phyloP scores from a whole-genome alignment of 2,329 filamentous ascomycete genomes.

The Setomelanomma holmii region DNA sequence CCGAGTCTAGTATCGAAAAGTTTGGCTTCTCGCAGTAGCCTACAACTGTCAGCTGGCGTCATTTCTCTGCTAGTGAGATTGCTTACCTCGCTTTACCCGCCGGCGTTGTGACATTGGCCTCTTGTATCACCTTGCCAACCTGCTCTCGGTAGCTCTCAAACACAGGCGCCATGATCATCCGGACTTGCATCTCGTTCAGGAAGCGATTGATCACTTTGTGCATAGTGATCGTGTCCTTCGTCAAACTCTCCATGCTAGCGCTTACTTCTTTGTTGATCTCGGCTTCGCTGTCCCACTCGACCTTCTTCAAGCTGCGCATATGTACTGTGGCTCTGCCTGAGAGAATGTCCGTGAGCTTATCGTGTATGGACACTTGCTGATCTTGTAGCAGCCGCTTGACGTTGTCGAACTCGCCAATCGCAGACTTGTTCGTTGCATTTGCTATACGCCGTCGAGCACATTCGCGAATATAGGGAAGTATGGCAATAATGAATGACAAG shows the following conservation, averaged over 20 bases:
- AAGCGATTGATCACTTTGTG: constrained; percentile 85
- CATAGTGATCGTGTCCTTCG: constrained; percentile 83
- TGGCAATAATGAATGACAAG: constrained; percentile 81
- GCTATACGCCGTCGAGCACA: constrained; percentile 79
- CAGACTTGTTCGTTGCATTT: constrained; percentile 51
- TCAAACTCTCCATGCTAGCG: constrained; percentile 84
- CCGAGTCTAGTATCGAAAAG: constrained; percentile 73
- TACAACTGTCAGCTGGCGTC: constrained; percentile 42
- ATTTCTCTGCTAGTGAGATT: not conserved
- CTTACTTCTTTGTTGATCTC: constrained; percentile 58
- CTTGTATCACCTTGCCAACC: constrained; percentile 73
- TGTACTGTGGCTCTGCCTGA: constrained; percentile 76
- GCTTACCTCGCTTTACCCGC: constrained; percentile 73
- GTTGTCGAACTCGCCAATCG: constrained; percentile 84
- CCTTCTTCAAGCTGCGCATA: constrained; percentile 74
- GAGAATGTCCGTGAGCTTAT: constrained; percentile 95
- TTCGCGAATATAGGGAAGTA: constrained; percentile 90
- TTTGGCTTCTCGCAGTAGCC: constrained; percentile 78
- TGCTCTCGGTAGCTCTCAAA: constrained; percentile 83
- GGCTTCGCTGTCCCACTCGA: constrained; percentile 71
- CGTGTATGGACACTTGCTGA: constrained; percentile 88
- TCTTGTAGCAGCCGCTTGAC: constrained; percentile 84
- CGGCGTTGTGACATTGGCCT: constrained; percentile 69
- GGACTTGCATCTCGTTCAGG: constrained; percentile 76
- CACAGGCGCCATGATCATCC: constrained; percentile 85